Base-by-base conservation (phyloP, 495 filamentous ascomycete genomes). In the Podospora fimiseda region DNA sequence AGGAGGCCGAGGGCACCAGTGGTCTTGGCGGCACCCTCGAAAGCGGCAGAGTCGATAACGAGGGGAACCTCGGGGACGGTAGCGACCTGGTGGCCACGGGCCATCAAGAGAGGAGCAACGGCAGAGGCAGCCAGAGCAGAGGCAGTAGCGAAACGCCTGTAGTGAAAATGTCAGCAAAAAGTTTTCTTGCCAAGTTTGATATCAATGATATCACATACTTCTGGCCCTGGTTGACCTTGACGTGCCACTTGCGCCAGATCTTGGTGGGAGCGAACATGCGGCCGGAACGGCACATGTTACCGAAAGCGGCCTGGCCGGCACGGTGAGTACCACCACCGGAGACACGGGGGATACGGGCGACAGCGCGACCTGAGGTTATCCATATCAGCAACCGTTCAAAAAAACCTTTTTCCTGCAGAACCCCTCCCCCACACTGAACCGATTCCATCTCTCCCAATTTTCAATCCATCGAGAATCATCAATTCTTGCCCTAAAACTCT, bases 181-280 rank as follows among this genome's bases (percentile, higher is more conserved):
- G n/a, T 20, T 13, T 11, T 19, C 23, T 16, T 9, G 27, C 18
- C 14, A 7, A 19, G 27, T 39, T 27, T 22, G 5, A 24, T 39
- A 7, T 42, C 39, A 16, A n/a, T 18, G 19, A 37, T 21, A 54
- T 43, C 38, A 70, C 82, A 68, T 74, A 90, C 88, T 89, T 93
- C 84, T 98, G 92, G 71, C 83, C 84, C 70, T 93, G 83, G 82
- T 94, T 96, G 86, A 98, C 81, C 88, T 97, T 98, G 79, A 96
- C 88, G 82, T 98, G 94, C 94, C 94, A 98, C 81, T 96, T 97
- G 69, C 93, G 81, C 93, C 93, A 98, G 79, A 96, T 88, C 85
- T 97, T 97, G 75, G 93, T 98, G 60, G 93, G 93, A 59, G 93
- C 93, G 80, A 98, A 98, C 94, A 98, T 98, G 77, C 93, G 94